phyloP scores from a whole-genome alignment of 441 rosid genomes.

The Theobroma grandiflorum region DNA sequence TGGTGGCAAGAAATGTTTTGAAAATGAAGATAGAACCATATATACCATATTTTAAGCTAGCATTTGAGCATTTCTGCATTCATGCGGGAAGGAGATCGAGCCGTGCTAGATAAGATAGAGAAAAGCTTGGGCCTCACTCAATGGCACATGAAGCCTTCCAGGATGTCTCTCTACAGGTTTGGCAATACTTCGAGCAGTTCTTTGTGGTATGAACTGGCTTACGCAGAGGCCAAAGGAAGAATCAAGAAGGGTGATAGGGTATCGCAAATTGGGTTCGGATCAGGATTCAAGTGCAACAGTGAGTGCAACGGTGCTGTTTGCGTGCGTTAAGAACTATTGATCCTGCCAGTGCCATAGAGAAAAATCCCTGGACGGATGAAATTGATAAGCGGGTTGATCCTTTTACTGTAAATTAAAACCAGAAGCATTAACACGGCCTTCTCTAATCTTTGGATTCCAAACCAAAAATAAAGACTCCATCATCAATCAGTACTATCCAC shows the following conservation, averaged over 20 bases:
- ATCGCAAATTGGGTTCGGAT: slow-evolving; percentile 59
- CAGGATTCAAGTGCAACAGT: slow-evolving; percentile 56
- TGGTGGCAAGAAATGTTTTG: slow-evolving; percentile 43
- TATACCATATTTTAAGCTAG: slow-evolving; percentile 56
- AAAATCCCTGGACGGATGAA: slow-evolving; percentile 35
- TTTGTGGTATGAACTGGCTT: slow-evolving; percentile 58
- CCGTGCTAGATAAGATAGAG: slow-evolving; percentile 55
- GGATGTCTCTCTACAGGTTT: slow-evolving; percentile 59
- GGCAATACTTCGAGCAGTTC: slow-evolving; percentile 61
- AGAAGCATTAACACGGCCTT: no score
- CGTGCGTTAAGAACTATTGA: slow-evolving; percentile 42
- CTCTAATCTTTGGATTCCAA: no score
- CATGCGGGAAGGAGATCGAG: slow-evolving; percentile 67
- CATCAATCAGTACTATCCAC: no score
- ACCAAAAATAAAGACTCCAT: no score
- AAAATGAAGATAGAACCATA: slow-evolving; percentile 52
- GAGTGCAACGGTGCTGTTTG: slow-evolving; percentile 58
- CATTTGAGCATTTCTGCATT: slow-evolving; percentile 66
- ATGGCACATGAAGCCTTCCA: slow-evolving; percentile 63
- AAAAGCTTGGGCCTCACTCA: slow-evolving; percentile 51
- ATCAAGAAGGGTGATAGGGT: slow-evolving; percentile 45
- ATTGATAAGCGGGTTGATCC: no score
- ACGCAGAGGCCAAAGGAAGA: slow-evolving; percentile 58
- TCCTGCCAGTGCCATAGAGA: slow-evolving; percentile 34
- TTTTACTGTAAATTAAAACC: no score